Evolutionary conservation across 1,284 basidiomycete genomes (phyloP).

Genomic region (Trichosporon sp.): DNA sequence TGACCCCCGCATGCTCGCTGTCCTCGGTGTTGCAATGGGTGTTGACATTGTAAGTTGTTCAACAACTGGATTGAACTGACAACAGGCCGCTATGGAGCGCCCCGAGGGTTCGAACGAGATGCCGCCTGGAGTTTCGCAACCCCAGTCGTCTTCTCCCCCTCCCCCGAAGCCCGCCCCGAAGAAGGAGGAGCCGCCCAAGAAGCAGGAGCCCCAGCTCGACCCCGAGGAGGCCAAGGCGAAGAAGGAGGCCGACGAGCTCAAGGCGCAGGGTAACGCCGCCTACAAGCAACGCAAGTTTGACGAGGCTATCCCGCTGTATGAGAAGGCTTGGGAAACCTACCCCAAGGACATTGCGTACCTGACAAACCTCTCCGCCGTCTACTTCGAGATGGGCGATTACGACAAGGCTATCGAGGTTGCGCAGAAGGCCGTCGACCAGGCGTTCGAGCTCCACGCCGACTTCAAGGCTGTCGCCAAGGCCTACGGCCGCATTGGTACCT

Average conservation of each 20-base stretch:
- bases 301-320: slow-evolving; percentile 71
- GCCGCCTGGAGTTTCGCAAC: slow-evolving; percentile 63
- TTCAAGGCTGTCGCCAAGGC: slow-evolving; percentile 69
- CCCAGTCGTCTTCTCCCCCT: slow-evolving; percentile 28
- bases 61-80: not conserved
- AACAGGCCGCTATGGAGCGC: slow-evolving; percentile 74
- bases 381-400: slow-evolving; percentile 91
- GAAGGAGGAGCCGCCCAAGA: slow-evolving; percentile 57
- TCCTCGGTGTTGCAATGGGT: slow-evolving; percentile 90
- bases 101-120: slow-evolving; percentile 82
- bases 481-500: slow-evolving; percentile 82
- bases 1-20: slow-evolving; percentile 88
- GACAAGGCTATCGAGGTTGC: slow-evolving; percentile 89
- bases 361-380: slow-evolving; percentile 84
- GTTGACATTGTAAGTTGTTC: slow-evolving; percentile 68
- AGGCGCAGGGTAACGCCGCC: slow-evolving; percentile 74
- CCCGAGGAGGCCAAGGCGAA: slow-evolving; percentile 66
- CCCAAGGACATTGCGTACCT: slow-evolving; percentile 93
- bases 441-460: slow-evolving; percentile 65
- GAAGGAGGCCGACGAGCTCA: slow-evolving; percentile 73
- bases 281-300: slow-evolving; percentile 86
- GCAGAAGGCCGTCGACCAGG: slow-evolving; percentile 93
- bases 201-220: slow-evolving; percentile 70
- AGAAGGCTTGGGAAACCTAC: slow-evolving; percentile 89
- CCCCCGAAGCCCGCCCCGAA: slow-evolving; percentile 53